Evolutionary conservation across 2,329 filamentous ascomycete species (phyloP).

Genomic region (Ascochyta fabae): DNA sequence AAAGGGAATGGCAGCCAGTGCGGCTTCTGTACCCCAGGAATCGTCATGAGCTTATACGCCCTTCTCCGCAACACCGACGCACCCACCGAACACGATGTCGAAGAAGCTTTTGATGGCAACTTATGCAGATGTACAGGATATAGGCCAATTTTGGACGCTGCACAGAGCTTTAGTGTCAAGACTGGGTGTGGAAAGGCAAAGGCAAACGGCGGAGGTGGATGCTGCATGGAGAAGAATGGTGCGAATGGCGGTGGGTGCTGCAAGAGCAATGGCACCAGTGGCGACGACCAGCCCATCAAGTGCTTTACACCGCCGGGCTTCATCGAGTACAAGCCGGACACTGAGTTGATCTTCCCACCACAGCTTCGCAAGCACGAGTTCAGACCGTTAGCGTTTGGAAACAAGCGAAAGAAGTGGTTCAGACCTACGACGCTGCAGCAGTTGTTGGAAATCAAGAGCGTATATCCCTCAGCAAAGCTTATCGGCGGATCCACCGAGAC

Average conservation of each 20-base stretch:
- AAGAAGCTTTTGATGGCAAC: conserved; percentile 97
- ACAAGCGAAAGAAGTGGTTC: conserved; percentile 94
- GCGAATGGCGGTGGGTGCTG: conserved; percentile 51
- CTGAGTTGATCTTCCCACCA: conserved; percentile 93
- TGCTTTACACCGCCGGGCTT: conserved; percentile 86
- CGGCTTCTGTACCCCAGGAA: conserved; percentile 95
- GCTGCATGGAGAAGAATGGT: conserved; percentile 69
- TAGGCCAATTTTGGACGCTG: conserved; percentile 89
- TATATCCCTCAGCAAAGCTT: conserved; percentile 85
- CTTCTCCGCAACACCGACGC: conserved; percentile 82
- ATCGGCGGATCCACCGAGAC: conserved; percentile 97
- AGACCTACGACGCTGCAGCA: conserved; percentile 86
- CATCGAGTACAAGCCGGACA: conserved; percentile 92
- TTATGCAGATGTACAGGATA: conserved; percentile 96
- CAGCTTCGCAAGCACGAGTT: conserved; percentile 82
- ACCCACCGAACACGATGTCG: conserved; percentile 81
- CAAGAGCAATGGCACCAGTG: conserved; percentile 46
- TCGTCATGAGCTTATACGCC: conserved; percentile 97
- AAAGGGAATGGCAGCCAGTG: conserved; percentile 92
- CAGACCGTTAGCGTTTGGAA: conserved; percentile 84
- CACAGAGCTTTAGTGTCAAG: conserved; percentile 79
- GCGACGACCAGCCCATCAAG: conserved; percentile 56
- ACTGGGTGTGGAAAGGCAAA: conserved; percentile 62
- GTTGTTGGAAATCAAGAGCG: conserved; percentile 87
- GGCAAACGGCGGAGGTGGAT: conserved; percentile 67